phyloP scores from a whole-genome alignment of 2,329 filamentous ascomycete species.

The Amylocarpus encephaloides region DNA sequence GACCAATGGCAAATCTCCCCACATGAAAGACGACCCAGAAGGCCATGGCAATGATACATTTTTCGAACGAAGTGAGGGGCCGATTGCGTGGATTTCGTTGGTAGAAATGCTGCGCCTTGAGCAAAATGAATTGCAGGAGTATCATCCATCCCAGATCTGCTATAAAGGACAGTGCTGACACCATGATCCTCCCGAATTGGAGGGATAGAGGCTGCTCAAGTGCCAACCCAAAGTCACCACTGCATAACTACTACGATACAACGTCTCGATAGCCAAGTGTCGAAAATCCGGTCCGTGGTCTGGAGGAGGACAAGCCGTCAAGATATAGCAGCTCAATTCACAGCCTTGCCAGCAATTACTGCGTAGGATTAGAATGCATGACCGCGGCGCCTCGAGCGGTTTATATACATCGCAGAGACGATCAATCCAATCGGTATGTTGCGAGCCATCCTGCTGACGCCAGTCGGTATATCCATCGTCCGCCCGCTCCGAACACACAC shows the following conservation, averaged over 20 bases:
- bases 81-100: neutral
- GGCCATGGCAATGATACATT: neutral
- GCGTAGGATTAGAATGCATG: neutral
- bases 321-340: neutral
- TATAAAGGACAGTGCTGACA: neutral
- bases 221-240: neutral
- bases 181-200: neutral
- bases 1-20: neutral
- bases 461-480: too few relatives aligned
- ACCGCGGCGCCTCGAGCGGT: neutral
- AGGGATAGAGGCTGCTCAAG: neutral
- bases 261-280: neutral
- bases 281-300: neutral
- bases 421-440: too few relatives aligned
- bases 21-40: slow-evolving; percentile 4
- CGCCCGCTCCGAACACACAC: too few relatives aligned
- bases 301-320: neutral
- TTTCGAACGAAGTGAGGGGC: slow-evolving; percentile 5
- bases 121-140: neutral
- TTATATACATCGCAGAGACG: neutral
- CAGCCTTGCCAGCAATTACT: neutral
- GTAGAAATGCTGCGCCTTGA: slow-evolving; percentile 2
- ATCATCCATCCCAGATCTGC: slow-evolving; percentile 3
- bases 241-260: neutral
- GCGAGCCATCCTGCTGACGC: too few relatives aligned